phyloP scores from a whole-genome alignment of 768 basidiomycete species.

The Naganishia antarctica region DNA sequence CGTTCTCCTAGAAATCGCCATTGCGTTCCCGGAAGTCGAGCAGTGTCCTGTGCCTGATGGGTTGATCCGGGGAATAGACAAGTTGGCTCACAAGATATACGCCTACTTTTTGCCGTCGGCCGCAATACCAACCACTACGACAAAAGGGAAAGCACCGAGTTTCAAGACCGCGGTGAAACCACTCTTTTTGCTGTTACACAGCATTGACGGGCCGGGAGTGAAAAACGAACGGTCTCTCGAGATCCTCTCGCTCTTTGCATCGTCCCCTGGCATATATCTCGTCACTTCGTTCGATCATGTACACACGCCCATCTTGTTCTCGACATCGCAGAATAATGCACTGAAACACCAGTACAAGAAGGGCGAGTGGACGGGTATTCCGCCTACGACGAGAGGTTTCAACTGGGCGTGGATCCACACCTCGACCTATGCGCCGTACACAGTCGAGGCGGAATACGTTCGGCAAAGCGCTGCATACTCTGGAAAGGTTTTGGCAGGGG shows the following conservation, averaged over 20 bases:
- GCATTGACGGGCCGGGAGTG: constrained; percentile 72
- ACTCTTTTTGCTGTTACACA: constrained; percentile 79
- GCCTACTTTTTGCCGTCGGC: constrained; percentile 56
- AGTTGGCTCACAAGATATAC: constrained; percentile 62
- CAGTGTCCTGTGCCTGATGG: constrained; percentile 38
- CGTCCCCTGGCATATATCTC: constrained; percentile 71
- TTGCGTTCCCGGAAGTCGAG: constrained; percentile 57
- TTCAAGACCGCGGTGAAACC: constrained; percentile 50
- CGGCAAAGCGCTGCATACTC: constrained; percentile 27
- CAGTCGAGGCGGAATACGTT: constrained; percentile 60
- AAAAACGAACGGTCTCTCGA: constrained; percentile 63
- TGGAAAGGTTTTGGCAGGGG: constrained; percentile 47
- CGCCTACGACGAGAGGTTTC: constrained; percentile 42
- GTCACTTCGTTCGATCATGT: constrained; percentile 82
- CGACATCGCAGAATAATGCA: constrained; percentile 50
- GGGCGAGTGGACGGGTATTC: constrained; percentile 52
- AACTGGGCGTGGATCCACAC: constrained; percentile 67
- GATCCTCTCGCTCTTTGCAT: constrained; percentile 66
- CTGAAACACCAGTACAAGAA: constrained; percentile 33
- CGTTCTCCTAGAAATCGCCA: constrained; percentile 51
- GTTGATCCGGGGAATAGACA: constrained; percentile 51
- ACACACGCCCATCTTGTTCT: constrained; percentile 76
- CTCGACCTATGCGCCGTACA: constrained; percentile 77
- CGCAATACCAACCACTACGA: constrained; percentile 28
- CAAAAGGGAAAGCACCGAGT: constrained; percentile 11